A percentile compares a stretch with the other conserved stretches of the same genome.
These are phyloP conservation scores for Globisporangium perplexum DNA, from an alignment of 352 stramenopile species.

Conservation along the genomic window DNA sequence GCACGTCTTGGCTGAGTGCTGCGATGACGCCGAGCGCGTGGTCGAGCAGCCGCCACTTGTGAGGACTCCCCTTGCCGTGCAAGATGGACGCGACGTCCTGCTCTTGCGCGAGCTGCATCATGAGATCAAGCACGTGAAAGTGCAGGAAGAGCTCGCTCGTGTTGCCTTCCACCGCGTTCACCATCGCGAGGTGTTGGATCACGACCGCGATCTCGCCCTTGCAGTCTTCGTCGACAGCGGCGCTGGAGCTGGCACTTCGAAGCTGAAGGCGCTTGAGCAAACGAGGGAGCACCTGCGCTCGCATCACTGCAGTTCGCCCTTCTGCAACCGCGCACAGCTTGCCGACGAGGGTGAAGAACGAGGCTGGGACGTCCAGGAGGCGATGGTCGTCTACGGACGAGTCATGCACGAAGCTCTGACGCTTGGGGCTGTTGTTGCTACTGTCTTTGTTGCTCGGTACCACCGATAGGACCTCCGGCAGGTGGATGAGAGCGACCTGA, in stretches of 20 bases:
- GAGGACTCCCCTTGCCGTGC: constrained; percentile 17
- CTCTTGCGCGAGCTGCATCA: constrained; percentile 22
- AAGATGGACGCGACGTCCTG: constrained; percentile 13
- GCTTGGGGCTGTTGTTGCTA: constrained; percentile 4
- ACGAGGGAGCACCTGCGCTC: constrained; percentile 53
- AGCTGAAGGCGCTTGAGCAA: constrained; percentile 72
- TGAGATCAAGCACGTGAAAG: constrained; percentile 51
- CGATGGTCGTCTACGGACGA: constrained; percentile 31
- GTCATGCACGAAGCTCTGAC: constrained; percentile 18
- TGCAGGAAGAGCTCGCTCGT: constrained; percentile 67
- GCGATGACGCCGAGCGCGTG: constrained; percentile 46
- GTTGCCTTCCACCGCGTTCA: constrained; percentile 54
- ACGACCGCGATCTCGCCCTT: constrained; percentile 64
- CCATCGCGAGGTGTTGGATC: constrained; percentile 41
- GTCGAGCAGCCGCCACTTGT: constrained; percentile 37
- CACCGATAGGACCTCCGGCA: constrained; percentile 41
- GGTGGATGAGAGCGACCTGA: constrained; percentile 46
- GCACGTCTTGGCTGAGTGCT: constrained; percentile 51
- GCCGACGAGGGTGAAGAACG: constrained; percentile 57
- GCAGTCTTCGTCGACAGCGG: constrained; percentile 33
- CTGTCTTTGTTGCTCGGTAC: constrained; percentile 4
- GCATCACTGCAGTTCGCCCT: constrained; percentile 47
- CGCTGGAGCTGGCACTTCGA: constrained; percentile 7
- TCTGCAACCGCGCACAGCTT: constrained; percentile 61
- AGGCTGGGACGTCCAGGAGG: constrained; percentile 45